A percentile compares a stretch with the other conserved stretches of the same genome.
Conservation (phyloP, 2,329 filamentous ascomycete species). For the Diaporthe destruens region DNA sequence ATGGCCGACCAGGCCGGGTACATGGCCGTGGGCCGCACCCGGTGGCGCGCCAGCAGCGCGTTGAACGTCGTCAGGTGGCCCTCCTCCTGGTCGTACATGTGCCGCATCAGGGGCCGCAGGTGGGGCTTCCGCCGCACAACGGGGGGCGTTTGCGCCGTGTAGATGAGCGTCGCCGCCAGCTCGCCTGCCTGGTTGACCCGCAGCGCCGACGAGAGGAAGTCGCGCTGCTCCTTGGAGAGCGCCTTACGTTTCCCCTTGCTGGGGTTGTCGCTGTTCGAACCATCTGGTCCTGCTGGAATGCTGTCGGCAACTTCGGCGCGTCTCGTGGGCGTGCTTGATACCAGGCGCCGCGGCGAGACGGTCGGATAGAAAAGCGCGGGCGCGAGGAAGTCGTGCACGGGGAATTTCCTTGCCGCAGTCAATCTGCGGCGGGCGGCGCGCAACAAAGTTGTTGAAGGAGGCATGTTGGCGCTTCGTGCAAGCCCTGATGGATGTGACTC, state of each 20-base stretch:
- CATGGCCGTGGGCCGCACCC: conserved; percentile 91
- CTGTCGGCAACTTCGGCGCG: conserved; percentile 39
- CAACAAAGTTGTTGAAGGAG: conserved; percentile 43
- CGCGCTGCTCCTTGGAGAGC: conserved; percentile 76
- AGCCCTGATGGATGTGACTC: not conserved
- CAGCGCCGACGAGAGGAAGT: conserved; percentile 83
- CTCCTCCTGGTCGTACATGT: conserved; percentile 98
- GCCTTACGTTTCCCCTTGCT: conserved; percentile 63
- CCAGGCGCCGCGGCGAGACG: conserved; percentile 41
- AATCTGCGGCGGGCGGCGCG: conserved; percentile 44
- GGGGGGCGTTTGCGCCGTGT: conserved; percentile 87
- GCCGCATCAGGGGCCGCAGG: conserved; percentile 89
- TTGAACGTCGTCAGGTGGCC: conserved; percentile 91
- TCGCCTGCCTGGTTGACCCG: conserved; percentile 98
- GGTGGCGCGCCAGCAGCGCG: conserved; percentile 82
- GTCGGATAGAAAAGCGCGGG: conserved; percentile 50
- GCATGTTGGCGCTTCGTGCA: conserved; percentile 43
- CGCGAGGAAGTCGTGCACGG: conserved; percentile 54
- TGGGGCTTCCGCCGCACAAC: conserved; percentile 85
- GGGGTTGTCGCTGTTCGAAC: conserved; percentile 46
- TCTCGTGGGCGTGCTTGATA: conserved; percentile 41
- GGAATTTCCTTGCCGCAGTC: conserved; percentile 40
- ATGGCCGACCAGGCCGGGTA: conserved; percentile 90
- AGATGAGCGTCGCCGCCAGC: conserved; percentile 95
- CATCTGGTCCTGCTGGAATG: conserved; percentile 30